These are phyloP conservation scores for Sisymbrium altissimum DNA, from an alignment of 345 rosid species.

Conservation along the genomic window DNA sequence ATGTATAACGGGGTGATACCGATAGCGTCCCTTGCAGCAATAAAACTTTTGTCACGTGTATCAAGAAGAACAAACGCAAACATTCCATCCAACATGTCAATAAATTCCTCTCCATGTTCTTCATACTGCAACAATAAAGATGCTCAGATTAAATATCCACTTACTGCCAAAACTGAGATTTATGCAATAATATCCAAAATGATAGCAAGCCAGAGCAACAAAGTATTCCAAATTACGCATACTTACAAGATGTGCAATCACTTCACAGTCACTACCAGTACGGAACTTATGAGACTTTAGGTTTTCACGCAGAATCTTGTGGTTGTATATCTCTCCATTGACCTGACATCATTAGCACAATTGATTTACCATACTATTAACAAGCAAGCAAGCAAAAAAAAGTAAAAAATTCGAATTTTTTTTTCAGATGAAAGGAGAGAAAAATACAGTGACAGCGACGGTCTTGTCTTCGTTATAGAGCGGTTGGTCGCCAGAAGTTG, in stretches of 20 bases:
- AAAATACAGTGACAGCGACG: constrained; percentile 59
- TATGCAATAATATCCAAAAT: neutral
- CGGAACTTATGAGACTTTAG: constrained; percentile 59
- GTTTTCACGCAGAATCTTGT: constrained; percentile 49
- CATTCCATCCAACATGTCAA: constrained; percentile 81
- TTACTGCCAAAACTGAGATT: neutral
- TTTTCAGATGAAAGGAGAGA: neutral
- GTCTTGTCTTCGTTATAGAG: constrained; percentile 75
- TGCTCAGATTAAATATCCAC: neutral
- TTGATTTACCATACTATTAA: neutral
- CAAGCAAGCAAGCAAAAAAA: neutral
- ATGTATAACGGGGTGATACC: constrained; percentile 73
- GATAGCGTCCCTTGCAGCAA: constrained; percentile 76
- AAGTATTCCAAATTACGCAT: neutral
- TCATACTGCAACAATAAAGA: constrained; percentile 49
- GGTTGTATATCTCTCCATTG: constrained; percentile 86
- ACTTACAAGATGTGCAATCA: constrained; percentile 83
- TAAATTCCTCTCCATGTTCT: constrained; percentile 73
- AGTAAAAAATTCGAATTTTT: neutral
- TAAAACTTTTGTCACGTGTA: constrained; percentile 67
- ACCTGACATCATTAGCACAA: constrained; percentile 38
- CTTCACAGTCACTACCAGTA: constrained; percentile 88
- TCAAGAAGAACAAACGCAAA: constrained; percentile 81
- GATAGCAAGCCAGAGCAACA: neutral
- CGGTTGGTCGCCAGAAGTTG: constrained; percentile 84